Percentiles rank a stretch among this genome's conserved stretches.
Conservation (phyloP, 2,329 filamentous ascomycete species). For the Diaporthe sp. region DNA sequence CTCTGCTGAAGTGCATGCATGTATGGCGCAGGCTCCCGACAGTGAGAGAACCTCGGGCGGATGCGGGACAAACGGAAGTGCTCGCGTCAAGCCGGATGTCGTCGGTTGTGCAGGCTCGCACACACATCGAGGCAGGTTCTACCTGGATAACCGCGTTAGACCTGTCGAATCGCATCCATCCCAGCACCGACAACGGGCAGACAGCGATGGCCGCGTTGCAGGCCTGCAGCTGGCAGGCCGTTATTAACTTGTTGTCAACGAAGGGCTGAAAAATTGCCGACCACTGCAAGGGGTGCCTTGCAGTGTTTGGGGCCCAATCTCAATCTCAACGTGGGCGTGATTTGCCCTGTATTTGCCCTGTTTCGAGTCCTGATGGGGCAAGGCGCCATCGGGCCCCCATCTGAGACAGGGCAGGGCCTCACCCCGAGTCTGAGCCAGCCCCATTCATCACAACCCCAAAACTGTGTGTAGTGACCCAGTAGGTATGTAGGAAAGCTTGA, state of each 20-base stretch:
- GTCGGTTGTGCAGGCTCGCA: too few species aligned
- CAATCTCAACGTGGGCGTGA: slow-evolving; percentile 31
- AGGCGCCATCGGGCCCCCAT: slow-evolving; percentile 27
- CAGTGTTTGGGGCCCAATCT: slow-evolving; percentile 33
- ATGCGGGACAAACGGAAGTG: neutral
- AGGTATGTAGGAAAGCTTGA: neutral
- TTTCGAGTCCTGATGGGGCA: slow-evolving; percentile 28
- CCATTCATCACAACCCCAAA: slow-evolving; percentile 19
- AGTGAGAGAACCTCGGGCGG: neutral
- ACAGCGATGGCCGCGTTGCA: neutral
- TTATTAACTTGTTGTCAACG: slow-evolving; percentile 9
- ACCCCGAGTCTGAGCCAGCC: slow-evolving; percentile 21
- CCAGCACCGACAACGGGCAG: neutral
- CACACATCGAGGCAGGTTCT: neutral
- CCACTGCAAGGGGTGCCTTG: slow-evolving; percentile 29
- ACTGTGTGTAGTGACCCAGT: neutral
- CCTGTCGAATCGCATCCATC: neutral
- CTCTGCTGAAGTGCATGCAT: neutral
- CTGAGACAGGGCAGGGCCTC: slow-evolving; percentile 30
- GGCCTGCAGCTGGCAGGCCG: neutral
- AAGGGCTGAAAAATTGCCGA: slow-evolving; percentile 33
- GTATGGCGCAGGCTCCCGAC: neutral
- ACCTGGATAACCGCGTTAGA: neutral
- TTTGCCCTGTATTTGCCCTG: slow-evolving; percentile 26
- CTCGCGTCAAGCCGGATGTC: slow-evolving; percentile 3